Conservation (phyloP, 2,329 filamentous ascomycete species). For the Cryphonectria japonica region DNA sequence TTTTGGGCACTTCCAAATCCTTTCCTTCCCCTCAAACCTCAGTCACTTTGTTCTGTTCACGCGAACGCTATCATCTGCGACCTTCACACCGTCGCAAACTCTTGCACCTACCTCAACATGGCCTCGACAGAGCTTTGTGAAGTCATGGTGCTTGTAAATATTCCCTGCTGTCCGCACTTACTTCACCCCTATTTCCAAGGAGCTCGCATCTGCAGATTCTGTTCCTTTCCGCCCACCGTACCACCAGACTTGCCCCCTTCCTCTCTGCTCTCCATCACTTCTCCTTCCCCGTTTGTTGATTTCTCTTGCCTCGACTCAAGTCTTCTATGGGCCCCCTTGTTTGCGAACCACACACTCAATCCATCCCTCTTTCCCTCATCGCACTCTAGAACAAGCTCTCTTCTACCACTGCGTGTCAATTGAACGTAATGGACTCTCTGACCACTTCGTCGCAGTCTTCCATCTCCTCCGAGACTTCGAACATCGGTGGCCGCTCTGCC, state of each 20-base stretch:
- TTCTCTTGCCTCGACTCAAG: constrained; percentile 46
- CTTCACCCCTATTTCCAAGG: constrained; percentile 15
- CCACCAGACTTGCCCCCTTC: background rate
- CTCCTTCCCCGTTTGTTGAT: constrained; percentile 16
- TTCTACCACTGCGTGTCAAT: constrained; percentile 46
- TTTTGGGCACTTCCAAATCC: background rate
- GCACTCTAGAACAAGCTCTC: constrained; percentile 64
- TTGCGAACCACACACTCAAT: constrained; percentile 76
- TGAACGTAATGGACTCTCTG: constrained; percentile 44
- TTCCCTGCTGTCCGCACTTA: background rate
- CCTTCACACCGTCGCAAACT: background rate
- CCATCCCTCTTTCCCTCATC: constrained; percentile 69
- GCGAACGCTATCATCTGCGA: background rate
- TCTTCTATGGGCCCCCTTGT: constrained; percentile 75
- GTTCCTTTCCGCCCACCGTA: background rate
- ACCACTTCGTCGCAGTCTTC: constrained; percentile 41
- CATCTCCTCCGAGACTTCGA: constrained; percentile 48
- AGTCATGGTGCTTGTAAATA: constrained; percentile 13
- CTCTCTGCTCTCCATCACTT: constrained; percentile 3
- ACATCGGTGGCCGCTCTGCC: constrained; percentile 51
- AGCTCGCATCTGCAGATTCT: background rate
- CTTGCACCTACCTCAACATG: background rate
- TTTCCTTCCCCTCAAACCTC: background rate
- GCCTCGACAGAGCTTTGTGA: background rate
- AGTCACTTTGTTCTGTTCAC: background rate